Base-by-base conservation (phyloP, 805 yeast genomes). In the Saturnispora gosingensis region DNA sequence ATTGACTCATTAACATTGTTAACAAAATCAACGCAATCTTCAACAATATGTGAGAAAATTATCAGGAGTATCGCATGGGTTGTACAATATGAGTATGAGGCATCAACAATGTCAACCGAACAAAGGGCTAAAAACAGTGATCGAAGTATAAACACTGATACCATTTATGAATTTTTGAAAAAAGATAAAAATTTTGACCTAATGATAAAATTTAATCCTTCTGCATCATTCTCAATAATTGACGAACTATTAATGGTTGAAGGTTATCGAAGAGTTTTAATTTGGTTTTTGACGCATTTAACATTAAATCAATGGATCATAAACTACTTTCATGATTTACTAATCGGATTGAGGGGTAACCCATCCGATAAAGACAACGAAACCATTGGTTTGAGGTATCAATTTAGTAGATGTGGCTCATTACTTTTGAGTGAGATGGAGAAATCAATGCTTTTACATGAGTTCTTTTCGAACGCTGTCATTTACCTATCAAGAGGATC, bases 181-280 rank as follows among this genome's bases (percentile, higher is more conserved):
- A 61, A 69, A 8, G 72, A 68, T 51, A 61, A 61, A 64, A 68
- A 70, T 2, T 80, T 83, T 61, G 83, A 79, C 55, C 69, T 74
- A 39, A 57, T 64, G 61, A 59, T 83, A 18, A 71, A 71, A 24
- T 66, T 69, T 51, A 81, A 83, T 60, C 78, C 79, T 5, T 68
- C 72, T 10, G 66, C 81, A 3, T 75, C 82, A 0, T 76, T 79
- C 61, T 69, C 75, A 16, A 68, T 83, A 49, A 68, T 83, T 61
- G 89, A 83, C 64, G 91, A 85, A 64, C 67, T 85, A 72, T 68
- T 85, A 50, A 83, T 84, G 87, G 77, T 81, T 48, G 68, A 70
- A 51, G 88, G 88, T 0, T 76, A 73, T 57, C 72, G 90, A 58
- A 65, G 88, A 30, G 77, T 77, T 0, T 61, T 83, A 13, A 80